Evolutionary conservation across 441 rosid species (phyloP).

Genomic region (Pelargonium fulgidum): DNA sequence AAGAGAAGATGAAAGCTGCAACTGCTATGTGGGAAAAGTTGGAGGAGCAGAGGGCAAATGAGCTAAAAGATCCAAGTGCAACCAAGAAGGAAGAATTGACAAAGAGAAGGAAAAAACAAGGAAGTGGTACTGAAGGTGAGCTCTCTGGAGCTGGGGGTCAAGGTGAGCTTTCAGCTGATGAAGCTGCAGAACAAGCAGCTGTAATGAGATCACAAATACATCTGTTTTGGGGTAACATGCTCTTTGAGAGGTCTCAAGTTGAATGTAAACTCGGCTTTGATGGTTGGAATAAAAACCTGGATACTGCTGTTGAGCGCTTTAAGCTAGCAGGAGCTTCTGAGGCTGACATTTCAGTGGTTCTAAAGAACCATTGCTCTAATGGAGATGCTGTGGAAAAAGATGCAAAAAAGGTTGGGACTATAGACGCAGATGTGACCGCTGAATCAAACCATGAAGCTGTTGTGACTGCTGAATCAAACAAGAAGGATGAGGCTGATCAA

Average conservation of each 20-base stretch:
- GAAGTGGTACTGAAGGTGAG: constrained; percentile 43
- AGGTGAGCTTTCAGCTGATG: constrained; percentile 56
- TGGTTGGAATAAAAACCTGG: constrained; percentile 75
- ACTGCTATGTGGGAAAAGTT: constrained; percentile 96
- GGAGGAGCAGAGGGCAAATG: constrained; percentile 64
- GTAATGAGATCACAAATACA: constrained; percentile 98
- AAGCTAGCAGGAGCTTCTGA: constrained; percentile 93
- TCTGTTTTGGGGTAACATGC: constrained; percentile 95
- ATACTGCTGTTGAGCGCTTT: constrained; percentile 72
- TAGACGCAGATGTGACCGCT: constrained; percentile 12
- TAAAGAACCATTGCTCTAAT: constrained; percentile 71
- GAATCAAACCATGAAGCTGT: constrained; percentile 20
- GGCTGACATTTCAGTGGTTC: constrained; percentile 59
- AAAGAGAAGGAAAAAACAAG: constrained; percentile 73
- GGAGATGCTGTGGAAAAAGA: constrained; percentile 40
- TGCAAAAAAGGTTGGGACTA: constrained; percentile 33
- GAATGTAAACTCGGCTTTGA: constrained; percentile 69
- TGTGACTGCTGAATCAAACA: no score
- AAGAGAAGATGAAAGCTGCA: constrained; percentile 87
- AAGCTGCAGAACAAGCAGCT: constrained; percentile 89
- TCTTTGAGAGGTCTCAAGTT: constrained; percentile 89
- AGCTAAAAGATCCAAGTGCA: constrained; percentile 60
- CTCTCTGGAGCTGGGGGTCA: constrained; percentile 30
- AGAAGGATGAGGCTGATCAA: constrained; percentile 20
- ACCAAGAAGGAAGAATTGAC: constrained; percentile 66